Percentiles rank a stretch among this genome's conserved stretches.
These are phyloP conservation scores for Globisporangium uncinulatum DNA, from an alignment of 352 stramenopile genomes.

Conservation along the genomic window DNA sequence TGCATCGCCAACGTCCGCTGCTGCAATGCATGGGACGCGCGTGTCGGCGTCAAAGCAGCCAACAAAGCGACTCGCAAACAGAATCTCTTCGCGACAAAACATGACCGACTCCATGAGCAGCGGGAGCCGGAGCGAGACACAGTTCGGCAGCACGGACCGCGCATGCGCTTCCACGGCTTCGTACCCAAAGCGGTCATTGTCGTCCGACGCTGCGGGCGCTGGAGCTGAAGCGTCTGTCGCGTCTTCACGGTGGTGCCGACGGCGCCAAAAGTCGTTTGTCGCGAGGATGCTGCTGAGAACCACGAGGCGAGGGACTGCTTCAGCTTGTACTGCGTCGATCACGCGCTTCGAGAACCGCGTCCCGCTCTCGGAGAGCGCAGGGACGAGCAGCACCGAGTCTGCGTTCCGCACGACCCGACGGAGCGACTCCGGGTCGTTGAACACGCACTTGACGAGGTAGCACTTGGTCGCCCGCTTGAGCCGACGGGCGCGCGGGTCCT, in stretches of 20 bases:
- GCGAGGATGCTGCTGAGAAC: constrained; percentile 64
- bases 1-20: constrained; percentile 53
- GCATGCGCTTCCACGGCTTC: constrained; percentile 67
- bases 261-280: constrained; percentile 27
- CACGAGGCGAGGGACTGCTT: constrained; percentile 48
- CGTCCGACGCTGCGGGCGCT: constrained; percentile 14
- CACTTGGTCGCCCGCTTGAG: constrained; percentile 53
- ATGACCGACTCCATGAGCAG: constrained; percentile 74
- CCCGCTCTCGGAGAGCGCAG: constrained; percentile 47
- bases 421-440: constrained; percentile 34
- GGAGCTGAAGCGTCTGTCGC: too few species aligned
- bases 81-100: constrained; percentile 68
- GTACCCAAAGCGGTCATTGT: constrained; percentile 24
- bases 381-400: constrained; percentile 60
- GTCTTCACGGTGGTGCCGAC: not conserved
- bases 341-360: constrained; percentile 64
- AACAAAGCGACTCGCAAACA: constrained; percentile 58
- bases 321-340: constrained; percentile 40
- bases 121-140: constrained; percentile 57
- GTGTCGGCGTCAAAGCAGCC: constrained; percentile 43
- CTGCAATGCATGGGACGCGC: constrained; percentile 56
- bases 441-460: constrained; percentile 57
- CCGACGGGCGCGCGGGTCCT: constrained; percentile 38
- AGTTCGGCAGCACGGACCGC: constrained; percentile 31
- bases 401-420: constrained; percentile 60